These are phyloP conservation scores for Solanum appendiculatum DNA, from an alignment of 257 asterid genomes.

Conservation along the genomic window DNA sequence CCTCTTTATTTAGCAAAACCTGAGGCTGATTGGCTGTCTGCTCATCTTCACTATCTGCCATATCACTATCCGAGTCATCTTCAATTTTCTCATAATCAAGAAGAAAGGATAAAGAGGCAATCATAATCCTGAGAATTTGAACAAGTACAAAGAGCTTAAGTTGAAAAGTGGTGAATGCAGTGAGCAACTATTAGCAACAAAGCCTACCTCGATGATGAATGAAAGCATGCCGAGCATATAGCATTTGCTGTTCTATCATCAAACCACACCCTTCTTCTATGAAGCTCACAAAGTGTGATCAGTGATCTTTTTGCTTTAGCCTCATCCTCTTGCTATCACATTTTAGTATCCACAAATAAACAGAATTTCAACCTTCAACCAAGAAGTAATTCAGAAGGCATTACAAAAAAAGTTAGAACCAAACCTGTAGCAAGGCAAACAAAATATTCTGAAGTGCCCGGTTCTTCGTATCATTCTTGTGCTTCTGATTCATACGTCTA, in stretches of 20 bases:
- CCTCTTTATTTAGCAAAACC: constrained; percentile 58
- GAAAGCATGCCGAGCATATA: constrained; percentile 81
- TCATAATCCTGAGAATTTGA: constrained; percentile 71
- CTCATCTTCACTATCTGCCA: constrained; percentile 71
- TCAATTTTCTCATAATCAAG: constrained; percentile 88
- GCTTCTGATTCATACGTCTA: constrained; percentile 74
- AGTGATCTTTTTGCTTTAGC: constrained; percentile 75
- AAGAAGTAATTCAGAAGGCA: neutral
- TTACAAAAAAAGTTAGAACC: constrained; percentile 4
- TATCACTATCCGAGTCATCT: constrained; percentile 60
- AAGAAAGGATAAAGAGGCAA: constrained; percentile 79
- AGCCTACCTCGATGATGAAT: constrained; percentile 54
- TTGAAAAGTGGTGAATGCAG: neutral
- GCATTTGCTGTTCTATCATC: constrained; percentile 95
- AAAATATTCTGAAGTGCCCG: constrained; percentile 65
- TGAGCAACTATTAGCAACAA: neutral
- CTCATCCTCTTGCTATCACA: constrained; percentile 81
- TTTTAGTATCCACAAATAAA: constrained; percentile 1
- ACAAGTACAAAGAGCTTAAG: neutral
- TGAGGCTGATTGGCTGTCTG: constrained; percentile 40
- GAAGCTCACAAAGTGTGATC: constrained; percentile 64
- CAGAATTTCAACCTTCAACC: neutral
- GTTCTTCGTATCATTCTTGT: constrained; percentile 76
- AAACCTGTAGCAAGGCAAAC: constrained; percentile 77
- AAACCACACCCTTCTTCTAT: constrained; percentile 80